Conservation (phyloP, 106 monocot genomes). For the Allium cepa region DNA sequence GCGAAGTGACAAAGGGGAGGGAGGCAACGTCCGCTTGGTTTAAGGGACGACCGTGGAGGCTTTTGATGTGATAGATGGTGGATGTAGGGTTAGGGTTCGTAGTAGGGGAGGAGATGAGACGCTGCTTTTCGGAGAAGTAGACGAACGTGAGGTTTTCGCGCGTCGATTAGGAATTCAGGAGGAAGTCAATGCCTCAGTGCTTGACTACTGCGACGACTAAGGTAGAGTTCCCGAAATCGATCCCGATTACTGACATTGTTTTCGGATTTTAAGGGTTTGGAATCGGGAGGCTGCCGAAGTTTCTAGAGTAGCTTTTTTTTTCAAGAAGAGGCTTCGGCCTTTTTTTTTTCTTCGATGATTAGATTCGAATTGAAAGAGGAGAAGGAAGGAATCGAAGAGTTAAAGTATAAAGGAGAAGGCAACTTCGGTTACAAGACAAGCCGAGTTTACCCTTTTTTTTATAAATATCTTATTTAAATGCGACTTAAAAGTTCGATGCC, state of each 20-base stretch:
- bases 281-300: too few species aligned
- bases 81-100: slow-evolving; percentile 47
- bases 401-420: too few species aligned
- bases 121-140: slow-evolving; percentile 62
- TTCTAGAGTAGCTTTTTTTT: too few species aligned
- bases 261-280: too few species aligned
- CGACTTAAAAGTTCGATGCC: too few species aligned
- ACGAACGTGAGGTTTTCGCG: slow-evolving; percentile 71
- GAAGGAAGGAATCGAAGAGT: too few species aligned
- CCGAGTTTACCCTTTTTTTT: too few species aligned
- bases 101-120: slow-evolving; percentile 47
- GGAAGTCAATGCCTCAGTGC: slow-evolving; percentile 61
- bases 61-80: slow-evolving; percentile 53
- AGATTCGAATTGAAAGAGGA: too few species aligned
- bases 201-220: slow-evolving; percentile 57
- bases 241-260: slow-evolving; percentile 61
- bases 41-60: slow-evolving; percentile 33
- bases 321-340: too few species aligned
- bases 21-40: slow-evolving; percentile 29
- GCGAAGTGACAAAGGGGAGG: slow-evolving; percentile 30
- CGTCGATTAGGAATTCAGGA: slow-evolving; percentile 77
- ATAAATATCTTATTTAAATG: too few species aligned
- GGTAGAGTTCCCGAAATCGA: slow-evolving; percentile 86
- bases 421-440: too few species aligned
- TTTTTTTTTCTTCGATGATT: too few species aligned